These are phyloP conservation scores for Selaginella tamariscina DNA, from an alignment of 75 land plant genomes.

Conservation along the genomic window DNA sequence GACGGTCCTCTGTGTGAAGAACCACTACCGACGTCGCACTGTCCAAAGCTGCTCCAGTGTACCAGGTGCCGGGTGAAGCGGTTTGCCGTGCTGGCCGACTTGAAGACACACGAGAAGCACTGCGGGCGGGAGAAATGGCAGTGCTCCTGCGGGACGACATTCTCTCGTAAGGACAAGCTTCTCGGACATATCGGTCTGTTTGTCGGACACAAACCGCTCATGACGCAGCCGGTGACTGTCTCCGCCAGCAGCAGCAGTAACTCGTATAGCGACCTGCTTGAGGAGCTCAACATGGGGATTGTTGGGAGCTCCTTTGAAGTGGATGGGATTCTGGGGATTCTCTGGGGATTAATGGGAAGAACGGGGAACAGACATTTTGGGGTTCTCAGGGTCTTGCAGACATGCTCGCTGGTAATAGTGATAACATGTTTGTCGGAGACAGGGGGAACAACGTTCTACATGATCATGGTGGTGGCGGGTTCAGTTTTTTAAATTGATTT, in stretches of 20 bases:
- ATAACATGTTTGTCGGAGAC: no score
- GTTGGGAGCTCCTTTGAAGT: no score
- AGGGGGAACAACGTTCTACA: no score
- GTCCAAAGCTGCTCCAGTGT: constrained; percentile 58
- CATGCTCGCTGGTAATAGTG: no score
- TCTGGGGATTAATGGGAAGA: no score
- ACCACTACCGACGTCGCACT: constrained; percentile 78
- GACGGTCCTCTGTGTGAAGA: constrained; percentile 64
- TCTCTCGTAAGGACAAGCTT: constrained; percentile 9
- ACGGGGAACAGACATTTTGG: no score
- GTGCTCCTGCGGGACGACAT: constrained; percentile 9
- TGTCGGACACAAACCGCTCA: constrained; percentile 2
- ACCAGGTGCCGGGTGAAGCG: constrained; percentile 57
- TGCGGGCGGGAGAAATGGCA: constrained; percentile 8
- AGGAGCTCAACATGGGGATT: no score
- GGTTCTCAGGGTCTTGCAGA: no score
- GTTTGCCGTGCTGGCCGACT: constrained; percentile 72
- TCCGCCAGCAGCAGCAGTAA: not conserved
- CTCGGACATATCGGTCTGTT: not conserved
- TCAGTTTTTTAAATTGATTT: no score
- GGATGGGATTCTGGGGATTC: no score
- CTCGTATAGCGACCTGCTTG: no score
- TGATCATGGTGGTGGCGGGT: no score
- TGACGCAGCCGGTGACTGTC: not conserved
- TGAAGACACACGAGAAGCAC: constrained; percentile 10